phyloP scores from a whole-genome alignment of 768 basidiomycete species.

The Suillus weaverae region DNA sequence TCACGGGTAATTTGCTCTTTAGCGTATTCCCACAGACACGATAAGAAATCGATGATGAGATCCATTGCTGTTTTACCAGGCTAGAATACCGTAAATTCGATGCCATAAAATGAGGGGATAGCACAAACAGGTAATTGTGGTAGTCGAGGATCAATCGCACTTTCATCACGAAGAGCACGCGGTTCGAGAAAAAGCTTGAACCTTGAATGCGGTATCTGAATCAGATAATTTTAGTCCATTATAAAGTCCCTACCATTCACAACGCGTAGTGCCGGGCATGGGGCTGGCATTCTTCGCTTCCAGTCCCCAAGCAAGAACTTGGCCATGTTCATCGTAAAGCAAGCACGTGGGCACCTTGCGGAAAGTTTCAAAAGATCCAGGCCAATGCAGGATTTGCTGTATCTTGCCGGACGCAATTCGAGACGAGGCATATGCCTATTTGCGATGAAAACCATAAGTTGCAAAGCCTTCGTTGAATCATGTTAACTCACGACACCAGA shows the following conservation, averaged over 20 bases:
- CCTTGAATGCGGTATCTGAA: conserved; percentile 33
- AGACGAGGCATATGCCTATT: conserved; percentile 82
- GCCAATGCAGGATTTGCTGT: conserved; percentile 87
- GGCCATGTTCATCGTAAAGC: conserved; percentile 72
- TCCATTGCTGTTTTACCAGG: conserved; percentile 74
- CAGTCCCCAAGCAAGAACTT: conserved; percentile 80
- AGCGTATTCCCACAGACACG: conserved; percentile 84
- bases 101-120: not conserved
- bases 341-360: conserved; percentile 86
- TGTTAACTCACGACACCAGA: conserved; percentile 74
- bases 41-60: conserved; percentile 81
- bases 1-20: conserved; percentile 85
- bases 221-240: not conserved
- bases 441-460: conserved; percentile 10
- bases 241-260: conserved; percentile 45
- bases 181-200: conserved; percentile 91
- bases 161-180: conserved; percentile 70
- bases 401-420: conserved; percentile 77
- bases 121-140: conserved; percentile 67
- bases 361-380: conserved; percentile 82
- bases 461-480: not conserved
- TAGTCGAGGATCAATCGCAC: conserved; percentile 70
- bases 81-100: conserved; percentile 36
- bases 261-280: conserved; percentile 60
- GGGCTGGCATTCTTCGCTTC: conserved; percentile 82